Conservation (phyloP, 2,329 filamentous ascomycete species). For the Helminthosporium solani region DNA sequence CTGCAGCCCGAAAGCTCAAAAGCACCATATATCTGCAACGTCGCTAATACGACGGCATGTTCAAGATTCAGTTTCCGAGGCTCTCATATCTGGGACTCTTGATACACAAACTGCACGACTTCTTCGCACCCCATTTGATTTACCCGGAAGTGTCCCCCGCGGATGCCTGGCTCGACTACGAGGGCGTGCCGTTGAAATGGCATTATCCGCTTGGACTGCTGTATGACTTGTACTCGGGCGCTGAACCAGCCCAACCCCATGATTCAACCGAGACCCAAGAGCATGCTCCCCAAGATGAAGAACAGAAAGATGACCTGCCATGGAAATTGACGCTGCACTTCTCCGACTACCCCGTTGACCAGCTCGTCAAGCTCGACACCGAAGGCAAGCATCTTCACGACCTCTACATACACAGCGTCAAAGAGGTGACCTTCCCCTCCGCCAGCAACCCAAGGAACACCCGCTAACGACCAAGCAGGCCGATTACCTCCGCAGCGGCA, state of each 20-base stretch:
- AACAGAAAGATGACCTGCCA: constrained; percentile 46
- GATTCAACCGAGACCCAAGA: constrained; percentile 14
- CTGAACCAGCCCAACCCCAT: constrained; percentile 46
- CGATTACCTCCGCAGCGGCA: constrained; percentile 84
- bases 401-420: constrained; percentile 68
- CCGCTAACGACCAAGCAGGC: constrained; percentile 51
- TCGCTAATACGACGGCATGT: neutral
- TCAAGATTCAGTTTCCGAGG: constrained; percentile 61
- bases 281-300: constrained; percentile 18
- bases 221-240: constrained; percentile 67
- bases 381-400: constrained; percentile 61
- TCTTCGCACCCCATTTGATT: constrained; percentile 62
- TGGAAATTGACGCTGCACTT: constrained; percentile 67
- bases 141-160: constrained; percentile 54
- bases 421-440: constrained; percentile 50
- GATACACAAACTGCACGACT: constrained; percentile 61
- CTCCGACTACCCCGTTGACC: constrained; percentile 58
- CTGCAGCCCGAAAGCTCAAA: no score
- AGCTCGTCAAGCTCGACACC: constrained; percentile 58
- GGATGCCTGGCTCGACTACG: constrained; percentile 65
- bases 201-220: constrained; percentile 69
- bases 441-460: neutral
- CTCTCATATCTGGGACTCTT: constrained; percentile 69
- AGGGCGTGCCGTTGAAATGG: constrained; percentile 69
- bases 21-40: neutral